A percentile compares a stretch with the other conserved stretches of the same genome.
phyloP scores from a whole-genome alignment of 345 rosid genomes.

The Aegle marmelos region DNA sequence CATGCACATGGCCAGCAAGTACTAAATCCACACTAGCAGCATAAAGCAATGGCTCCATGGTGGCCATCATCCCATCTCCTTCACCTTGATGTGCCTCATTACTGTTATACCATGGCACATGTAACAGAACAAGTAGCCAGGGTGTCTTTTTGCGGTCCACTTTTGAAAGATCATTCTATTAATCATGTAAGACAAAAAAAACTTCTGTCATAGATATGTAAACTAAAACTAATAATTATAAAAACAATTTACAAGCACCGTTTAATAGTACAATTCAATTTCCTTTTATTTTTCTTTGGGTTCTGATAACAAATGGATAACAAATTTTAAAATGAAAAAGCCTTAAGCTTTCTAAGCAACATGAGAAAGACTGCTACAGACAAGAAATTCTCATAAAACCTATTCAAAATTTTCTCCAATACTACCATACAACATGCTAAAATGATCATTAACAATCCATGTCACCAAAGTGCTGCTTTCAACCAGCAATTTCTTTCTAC shows the following conservation, averaged over 20 bases:
- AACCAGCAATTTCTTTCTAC: neutral
- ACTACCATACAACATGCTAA: neutral
- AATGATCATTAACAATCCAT: neutral
- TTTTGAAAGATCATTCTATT: slow-evolving; percentile 71
- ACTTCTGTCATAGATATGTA: neutral
- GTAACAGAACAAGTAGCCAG: slow-evolving; percentile 79
- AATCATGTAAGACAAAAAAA: slow-evolving; percentile 9
- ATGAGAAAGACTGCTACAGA: neutral
- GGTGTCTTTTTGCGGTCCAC: slow-evolving; percentile 84
- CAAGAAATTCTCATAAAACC: neutral
- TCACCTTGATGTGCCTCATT: slow-evolving; percentile 80
- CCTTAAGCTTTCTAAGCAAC: neutral
- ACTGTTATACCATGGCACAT: slow-evolving; percentile 96
- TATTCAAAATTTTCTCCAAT: neutral
- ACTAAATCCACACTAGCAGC: slow-evolving; percentile 76
- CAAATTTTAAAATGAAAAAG: no score
- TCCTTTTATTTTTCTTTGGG: no score
- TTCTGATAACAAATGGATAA: no score
- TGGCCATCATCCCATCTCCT: slow-evolving; percentile 78
- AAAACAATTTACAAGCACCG: no score
- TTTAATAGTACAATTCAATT: no score
- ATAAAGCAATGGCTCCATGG: slow-evolving; percentile 82
- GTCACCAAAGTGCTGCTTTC: neutral
- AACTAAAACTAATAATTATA: no score
- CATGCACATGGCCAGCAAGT: slow-evolving; percentile 91